Evolutionary conservation across 768 basidiomycete species (phyloP).

Genomic region (Collybiopsis confluens): DNA sequence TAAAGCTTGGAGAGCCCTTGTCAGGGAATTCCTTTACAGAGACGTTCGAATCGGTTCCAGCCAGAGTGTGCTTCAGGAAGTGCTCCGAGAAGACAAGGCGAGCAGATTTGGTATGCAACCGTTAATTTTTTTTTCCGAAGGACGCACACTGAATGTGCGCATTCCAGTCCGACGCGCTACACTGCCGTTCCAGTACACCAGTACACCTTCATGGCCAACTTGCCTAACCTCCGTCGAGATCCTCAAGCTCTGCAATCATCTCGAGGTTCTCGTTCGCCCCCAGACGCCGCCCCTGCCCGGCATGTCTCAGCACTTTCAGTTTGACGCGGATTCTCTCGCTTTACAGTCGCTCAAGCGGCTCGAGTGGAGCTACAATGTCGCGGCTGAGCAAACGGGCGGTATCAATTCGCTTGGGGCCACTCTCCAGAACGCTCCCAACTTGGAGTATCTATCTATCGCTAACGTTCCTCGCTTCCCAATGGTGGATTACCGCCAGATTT

Average conservation of each 20-base stretch:
- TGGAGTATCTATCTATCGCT: slow-evolving; percentile 46
- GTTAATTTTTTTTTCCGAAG: not conserved
- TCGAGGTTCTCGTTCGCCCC: slow-evolving; percentile 55
- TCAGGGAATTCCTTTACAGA: slow-evolving; percentile 45
- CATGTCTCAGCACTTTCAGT: slow-evolving; percentile 42
- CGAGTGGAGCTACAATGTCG: slow-evolving; percentile 63
- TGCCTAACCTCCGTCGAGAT: slow-evolving; percentile 39
- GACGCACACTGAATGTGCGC: not conserved
- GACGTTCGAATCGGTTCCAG: slow-evolving; percentile 42
- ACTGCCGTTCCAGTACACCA: slow-evolving; percentile 54
- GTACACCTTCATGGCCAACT: slow-evolving; percentile 27
- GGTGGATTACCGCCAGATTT: slow-evolving; percentile 23
- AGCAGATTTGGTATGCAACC: slow-evolving; percentile 16
- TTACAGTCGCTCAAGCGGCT: slow-evolving; percentile 53
- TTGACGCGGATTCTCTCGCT: slow-evolving; percentile 41
- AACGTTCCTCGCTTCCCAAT: slow-evolving; percentile 11
- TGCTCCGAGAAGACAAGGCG: slow-evolving; percentile 25
- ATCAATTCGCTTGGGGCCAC: slow-evolving; percentile 58
- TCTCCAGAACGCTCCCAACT: slow-evolving; percentile 46
- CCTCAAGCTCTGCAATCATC: slow-evolving; percentile 40
- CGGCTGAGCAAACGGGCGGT: slow-evolving; percentile 58
- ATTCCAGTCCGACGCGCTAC: slow-evolving; percentile 50
- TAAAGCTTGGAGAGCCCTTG: slow-evolving; percentile 48
- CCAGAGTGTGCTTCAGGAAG: slow-evolving; percentile 24
- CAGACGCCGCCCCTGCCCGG: slow-evolving; percentile 19